Evolutionary conservation across 305 asterid genomes (phyloP).

Genomic region (Fraxinus ornus): DNA sequence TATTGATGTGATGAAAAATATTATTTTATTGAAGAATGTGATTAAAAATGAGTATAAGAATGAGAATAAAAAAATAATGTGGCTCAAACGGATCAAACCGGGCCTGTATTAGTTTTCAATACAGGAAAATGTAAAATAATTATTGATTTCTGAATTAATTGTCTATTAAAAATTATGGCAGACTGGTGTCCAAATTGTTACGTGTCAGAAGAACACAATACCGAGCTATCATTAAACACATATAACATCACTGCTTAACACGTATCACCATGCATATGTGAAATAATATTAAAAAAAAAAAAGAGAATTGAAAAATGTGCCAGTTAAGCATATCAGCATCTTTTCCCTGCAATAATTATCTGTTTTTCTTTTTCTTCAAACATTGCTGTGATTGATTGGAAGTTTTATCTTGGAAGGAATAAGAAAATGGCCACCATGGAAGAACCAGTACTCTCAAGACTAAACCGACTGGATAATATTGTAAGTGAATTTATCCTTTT

Average conservation of each 20-base stretch:
- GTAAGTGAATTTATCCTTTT: background rate
- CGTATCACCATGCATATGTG: background rate
- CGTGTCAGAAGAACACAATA: background rate
- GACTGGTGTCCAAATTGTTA: background rate
- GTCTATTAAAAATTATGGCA: background rate
- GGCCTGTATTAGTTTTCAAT: background rate
- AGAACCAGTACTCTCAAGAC: conserved; percentile 13
- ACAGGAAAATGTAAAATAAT: background rate
- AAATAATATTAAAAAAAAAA: background rate
- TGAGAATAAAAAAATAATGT: no score
- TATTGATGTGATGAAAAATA: no score
- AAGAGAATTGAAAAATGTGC: background rate
- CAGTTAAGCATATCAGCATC: background rate
- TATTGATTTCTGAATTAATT: background rate
- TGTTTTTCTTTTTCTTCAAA: background rate
- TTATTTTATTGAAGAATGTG: no score
- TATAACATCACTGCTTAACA: background rate
- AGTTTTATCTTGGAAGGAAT: background rate
- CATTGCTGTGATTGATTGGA: background rate
- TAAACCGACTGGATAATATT: conserved; percentile 13
- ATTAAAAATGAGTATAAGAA: no score
- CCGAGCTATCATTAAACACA: background rate
- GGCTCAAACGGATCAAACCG: no score
- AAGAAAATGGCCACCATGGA: background rate
- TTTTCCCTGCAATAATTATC: background rate